phyloP scores from a whole-genome alignment of 140 eudicot species.

The Senecio squalidus region DNA sequence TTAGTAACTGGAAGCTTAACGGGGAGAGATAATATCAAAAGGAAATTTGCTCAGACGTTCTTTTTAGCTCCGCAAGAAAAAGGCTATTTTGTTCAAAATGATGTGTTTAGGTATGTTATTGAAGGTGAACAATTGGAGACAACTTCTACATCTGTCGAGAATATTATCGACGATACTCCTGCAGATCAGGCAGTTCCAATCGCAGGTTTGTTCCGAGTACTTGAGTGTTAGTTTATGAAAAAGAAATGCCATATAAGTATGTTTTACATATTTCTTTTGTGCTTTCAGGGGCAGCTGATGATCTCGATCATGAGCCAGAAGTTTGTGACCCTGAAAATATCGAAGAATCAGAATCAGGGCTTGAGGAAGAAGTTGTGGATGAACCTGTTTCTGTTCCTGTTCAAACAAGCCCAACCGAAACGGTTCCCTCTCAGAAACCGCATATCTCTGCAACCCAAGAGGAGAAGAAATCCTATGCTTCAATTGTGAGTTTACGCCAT shows the following conservation, averaged over 20 bases:
- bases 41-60: constrained; percentile 63
- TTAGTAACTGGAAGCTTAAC: constrained; percentile 72
- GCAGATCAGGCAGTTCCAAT: constrained; percentile 25
- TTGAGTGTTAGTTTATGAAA: background rate
- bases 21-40: constrained; percentile 52
- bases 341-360: constrained; percentile 24
- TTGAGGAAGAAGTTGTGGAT: constrained; percentile 39
- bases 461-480: constrained; percentile 63
- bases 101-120: constrained; percentile 51
- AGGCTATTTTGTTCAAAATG: constrained; percentile 70
- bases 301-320: constrained; percentile 25
- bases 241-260: constrained; percentile 1
- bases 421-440: constrained; percentile 17
- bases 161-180: constrained; percentile 17
- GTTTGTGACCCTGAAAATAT: constrained; percentile 31
- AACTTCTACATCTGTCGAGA: constrained; percentile 21
- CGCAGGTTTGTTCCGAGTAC: constrained; percentile 36
- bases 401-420: constrained; percentile 20
- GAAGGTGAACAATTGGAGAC: constrained; percentile 26
- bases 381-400: constrained; percentile 26
- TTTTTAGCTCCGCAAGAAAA: constrained; percentile 75
- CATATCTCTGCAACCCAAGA: constrained; percentile 31
- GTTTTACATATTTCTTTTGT: constrained; percentile 5
- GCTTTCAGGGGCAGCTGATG: constrained; percentile 29
- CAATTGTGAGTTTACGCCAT: constrained; percentile 47